Base-by-base conservation (phyloP, 495 filamentous ascomycete species). In the Saxophila tyrrhenica region DNA sequence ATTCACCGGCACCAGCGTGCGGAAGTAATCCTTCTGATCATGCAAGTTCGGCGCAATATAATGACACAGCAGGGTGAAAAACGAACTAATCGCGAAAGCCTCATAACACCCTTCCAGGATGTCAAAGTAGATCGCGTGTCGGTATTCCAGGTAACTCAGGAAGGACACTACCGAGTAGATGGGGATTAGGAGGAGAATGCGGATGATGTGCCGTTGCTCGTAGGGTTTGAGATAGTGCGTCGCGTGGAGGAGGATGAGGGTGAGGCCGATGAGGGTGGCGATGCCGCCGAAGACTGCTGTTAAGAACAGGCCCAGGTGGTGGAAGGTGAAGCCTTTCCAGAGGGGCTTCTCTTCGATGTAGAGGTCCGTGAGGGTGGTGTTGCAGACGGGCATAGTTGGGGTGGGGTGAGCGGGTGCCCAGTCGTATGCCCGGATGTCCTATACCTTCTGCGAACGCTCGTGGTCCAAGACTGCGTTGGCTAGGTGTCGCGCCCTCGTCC, bases 131-230 rank as follows among this genome's bases (percentile, higher is more conserved):
- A 94, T 79, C 15, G 84, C 79, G 58, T 91, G 79, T 67, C 78
- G 78, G 68, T 94, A 92, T 70, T 80, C 89, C 55, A 75, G 75
- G 57, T 89, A 83, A 51, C 78, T 80, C 51, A 94, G 78, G 72
- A 86, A 89, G 41, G 86, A 81, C 48, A 89, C 84, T 46, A 81
- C 70, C 25, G 86, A 77, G 65, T 94, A 95, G 50, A 94, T 74
- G 23, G 89, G 89, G 25, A 94, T 78, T 88, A 95, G 94, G 62
- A 88, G 83, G 3, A 95, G 77, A 55, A 95, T 92, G 42, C 89
- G 87, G 54, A 95, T 89, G 56, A 94, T 91, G 66, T 95, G 88
- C 67, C 80, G 82, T 63, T 95, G 89, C 68, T 95, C 84, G 56
- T 75, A 72, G 16, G 87, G 87, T 64, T 84, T 84, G 50, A 84